A percentile compares a stretch with the other conserved stretches of the same genome.
phyloP scores from a whole-genome alignment of 176 grass and related monocot species.

The Lolium perenne region DNA sequence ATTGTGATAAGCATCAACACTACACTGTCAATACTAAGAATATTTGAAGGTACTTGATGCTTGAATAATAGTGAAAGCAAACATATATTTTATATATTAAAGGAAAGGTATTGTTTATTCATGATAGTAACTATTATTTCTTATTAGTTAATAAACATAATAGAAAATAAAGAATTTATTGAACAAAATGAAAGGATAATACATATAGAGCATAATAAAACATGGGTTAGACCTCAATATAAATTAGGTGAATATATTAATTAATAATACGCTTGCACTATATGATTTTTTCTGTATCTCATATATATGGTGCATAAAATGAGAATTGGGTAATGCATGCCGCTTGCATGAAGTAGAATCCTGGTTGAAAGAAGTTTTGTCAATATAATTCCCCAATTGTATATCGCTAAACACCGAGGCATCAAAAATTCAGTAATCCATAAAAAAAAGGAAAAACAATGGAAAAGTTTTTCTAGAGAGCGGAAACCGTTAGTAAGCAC shows the following conservation, averaged over 20 bases:
- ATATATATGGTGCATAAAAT: background rate
- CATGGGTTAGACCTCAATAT: background rate
- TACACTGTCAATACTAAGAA: background rate
- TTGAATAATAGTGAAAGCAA: background rate
- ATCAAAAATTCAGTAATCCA: background rate
- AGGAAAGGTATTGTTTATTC: background rate
- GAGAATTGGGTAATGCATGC: background rate
- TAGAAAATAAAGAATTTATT: background rate
- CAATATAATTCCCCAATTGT: background rate
- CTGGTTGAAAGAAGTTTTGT: background rate
- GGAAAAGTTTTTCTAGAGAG: too few species aligned
- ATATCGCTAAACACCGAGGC: background rate
- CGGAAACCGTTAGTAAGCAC: background rate
- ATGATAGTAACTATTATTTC: background rate
- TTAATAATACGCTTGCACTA: background rate
- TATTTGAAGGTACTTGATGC: background rate
- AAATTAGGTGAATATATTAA: background rate
- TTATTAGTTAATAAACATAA: background rate
- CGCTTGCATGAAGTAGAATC: background rate
- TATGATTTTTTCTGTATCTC: background rate
- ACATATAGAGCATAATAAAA: background rate
- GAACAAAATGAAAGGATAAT: background rate
- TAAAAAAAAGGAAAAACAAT: background rate
- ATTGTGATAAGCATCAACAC: background rate
- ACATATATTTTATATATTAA: background rate